Evolutionary conservation across 2,329 filamentous ascomycete species (phyloP), one percentile per base, ranked within the genome.

Genomic region (Ceratocystis destructans): DNA sequence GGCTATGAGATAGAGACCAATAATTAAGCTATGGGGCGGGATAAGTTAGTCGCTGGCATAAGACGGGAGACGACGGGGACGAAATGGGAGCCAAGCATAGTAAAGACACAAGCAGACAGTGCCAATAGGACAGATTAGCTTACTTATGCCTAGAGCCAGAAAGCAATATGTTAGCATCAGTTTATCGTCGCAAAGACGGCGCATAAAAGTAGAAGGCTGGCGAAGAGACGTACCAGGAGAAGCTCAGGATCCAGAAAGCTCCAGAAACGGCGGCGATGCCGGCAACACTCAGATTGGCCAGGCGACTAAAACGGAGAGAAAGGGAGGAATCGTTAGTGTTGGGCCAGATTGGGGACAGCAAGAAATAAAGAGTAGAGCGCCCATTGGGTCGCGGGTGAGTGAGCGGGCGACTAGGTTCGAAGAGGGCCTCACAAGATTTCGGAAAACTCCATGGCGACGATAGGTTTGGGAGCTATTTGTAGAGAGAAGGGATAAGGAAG

Each of bases 261-360:
- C 91, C 93, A 70, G 92, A 93, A 61, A 96, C 80, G 61, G 96
- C 80, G 85, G 96, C 95, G 71, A 96, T 83, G 71, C 87, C 87
- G 72, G 87, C 94, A 70, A 95, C 86, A 72, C 80, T 89, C 76
- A 99, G 81, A 82, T 99, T 99, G 76, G 96, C 89, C 74, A 97
- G 85, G 74, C 94, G 94, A 80, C 94, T 97, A 75, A 68, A 71
- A 55, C 5, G 4, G 31, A 46, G 20, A 46, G 41, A 69, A 71
- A 66, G 70, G 41, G 66, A 62, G n/a, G 10, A 8, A 31, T 12
- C 8, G 59, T 62, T 31, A 62, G 59, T 33, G 1, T 62, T 41
- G 3, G 59, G n/a, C 41, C 25, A 20, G 5, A 22, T 8, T 3
- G 10, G 25, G 22, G 37, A 12, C 12, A 41, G 12, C 12, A 41